Evolutionary conservation across 495 filamentous ascomycete species (phyloP), one percentile per base, ranked within the genome.

Genomic region (Daldinia concentrica): DNA sequence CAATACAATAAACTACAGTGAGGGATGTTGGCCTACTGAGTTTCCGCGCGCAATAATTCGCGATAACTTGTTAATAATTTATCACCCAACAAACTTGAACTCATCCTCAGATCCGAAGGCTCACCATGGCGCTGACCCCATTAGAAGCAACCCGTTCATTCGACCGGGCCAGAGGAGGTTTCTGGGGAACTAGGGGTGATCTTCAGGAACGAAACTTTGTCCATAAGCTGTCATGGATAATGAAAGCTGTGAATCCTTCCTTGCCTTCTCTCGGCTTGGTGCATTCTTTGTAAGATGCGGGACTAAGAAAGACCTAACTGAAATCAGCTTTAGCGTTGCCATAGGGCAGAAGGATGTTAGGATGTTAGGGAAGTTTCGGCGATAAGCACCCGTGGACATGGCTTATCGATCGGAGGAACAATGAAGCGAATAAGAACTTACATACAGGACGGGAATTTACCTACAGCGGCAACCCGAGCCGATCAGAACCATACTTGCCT

Each of bases 391-490:
- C 26, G 11, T 24, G 4, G 30, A 26, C 1, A 14, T 27, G 45
- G 26, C 48, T 26, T 64, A 52, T 14, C 36, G 55, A 50, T 17
- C 66, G 66, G 71, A 66, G 60, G 62, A 73, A 73, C 57, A 34
- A 73, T 65, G 58, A 17, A 36, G 50, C 71, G 66, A 62, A 54
- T 29, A 29, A n/a, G 50, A 54, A 54, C 45, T 69, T 73, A 66
- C 71, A 52, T 52, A 62, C 51, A 69, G 50, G 2, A 48, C 43
- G 15, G 27, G 34, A 60, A 48, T 59, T 69, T 73, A 66, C 71
- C 71, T 52, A 58, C 51, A 69, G 50, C 39, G 52, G 71, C 37
- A 73, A 69, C 27, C 61, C 65, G 60, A 68, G 36, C 54, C 43
- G 32, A 19, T 12, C 22, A 59, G 36, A 4, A 26, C 32, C 50